phyloP scores from a whole-genome alignment of 2,329 filamentous ascomycete genomes.

The Didymella segeticola region DNA sequence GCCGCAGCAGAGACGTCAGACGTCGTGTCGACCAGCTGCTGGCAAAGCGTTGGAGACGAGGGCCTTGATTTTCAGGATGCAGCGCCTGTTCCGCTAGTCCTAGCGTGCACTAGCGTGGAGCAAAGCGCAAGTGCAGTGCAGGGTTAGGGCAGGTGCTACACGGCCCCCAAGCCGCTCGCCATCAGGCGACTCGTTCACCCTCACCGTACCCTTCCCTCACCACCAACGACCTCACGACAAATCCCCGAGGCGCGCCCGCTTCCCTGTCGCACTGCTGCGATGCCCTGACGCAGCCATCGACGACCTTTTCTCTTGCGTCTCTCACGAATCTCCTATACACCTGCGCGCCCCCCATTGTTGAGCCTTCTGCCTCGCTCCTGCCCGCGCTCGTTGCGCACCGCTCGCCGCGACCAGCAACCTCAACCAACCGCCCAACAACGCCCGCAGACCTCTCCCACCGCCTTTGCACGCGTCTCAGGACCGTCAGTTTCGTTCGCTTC shows the following conservation, averaged over 20 bases:
- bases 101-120: neutral
- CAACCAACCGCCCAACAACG: slow-evolving; percentile 13
- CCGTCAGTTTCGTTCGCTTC: slow-evolving; percentile 12
- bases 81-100: slow-evolving; percentile 1
- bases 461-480: slow-evolving; percentile 13
- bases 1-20: slow-evolving; percentile 3
- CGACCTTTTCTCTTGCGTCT: slow-evolving; percentile 36
- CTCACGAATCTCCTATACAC: slow-evolving; percentile 18
- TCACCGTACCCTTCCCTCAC: slow-evolving; percentile 10
- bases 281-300: slow-evolving; percentile 31
- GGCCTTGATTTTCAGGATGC: slow-evolving; percentile 4
- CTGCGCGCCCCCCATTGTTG: slow-evolving; percentile 13
- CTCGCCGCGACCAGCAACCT: slow-evolving; percentile 25
- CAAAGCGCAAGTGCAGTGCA: neutral
- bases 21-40: neutral
- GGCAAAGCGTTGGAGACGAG: slow-evolving; percentile 2
- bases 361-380: slow-evolving; percentile 28
- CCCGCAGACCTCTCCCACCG: slow-evolving; percentile 6
- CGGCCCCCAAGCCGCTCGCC: slow-evolving; percentile 4
- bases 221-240: slow-evolving; percentile 33
- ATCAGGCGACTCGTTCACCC: slow-evolving; percentile 10
- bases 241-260: slow-evolving; percentile 31
- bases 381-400: slow-evolving; percentile 23
- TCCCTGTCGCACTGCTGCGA: slow-evolving; percentile 30
- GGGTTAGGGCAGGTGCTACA: neutral